phyloP scores from a whole-genome alignment of 2,329 filamentous ascomycete species.

The Ascosphaera apis region DNA sequence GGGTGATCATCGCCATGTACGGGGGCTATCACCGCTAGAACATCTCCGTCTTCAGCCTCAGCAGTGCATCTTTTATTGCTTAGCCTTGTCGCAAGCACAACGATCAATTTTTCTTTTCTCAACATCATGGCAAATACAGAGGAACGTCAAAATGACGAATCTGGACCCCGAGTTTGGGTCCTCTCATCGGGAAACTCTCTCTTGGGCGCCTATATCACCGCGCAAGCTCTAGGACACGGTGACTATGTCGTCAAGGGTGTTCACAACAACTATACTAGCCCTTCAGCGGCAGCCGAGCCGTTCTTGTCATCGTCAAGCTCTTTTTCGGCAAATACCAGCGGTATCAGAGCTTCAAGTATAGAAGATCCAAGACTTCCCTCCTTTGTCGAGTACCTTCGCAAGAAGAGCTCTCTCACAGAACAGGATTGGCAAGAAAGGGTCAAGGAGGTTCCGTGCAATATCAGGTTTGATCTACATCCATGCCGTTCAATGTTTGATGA shows the following conservation, averaged over 20 bases:
- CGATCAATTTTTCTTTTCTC: too few species aligned
- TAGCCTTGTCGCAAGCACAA: too few species aligned
- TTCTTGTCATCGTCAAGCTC: background rate
- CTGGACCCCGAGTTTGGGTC: conserved; percentile 82
- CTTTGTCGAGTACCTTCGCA: background rate
- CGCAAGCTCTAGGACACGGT: conserved; percentile 66
- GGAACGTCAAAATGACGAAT: too few species aligned
- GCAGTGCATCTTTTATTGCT: too few species aligned
- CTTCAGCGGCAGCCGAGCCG: background rate
- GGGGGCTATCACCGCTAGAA: too few species aligned
- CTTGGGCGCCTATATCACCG: conserved; percentile 58
- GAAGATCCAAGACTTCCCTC: background rate
- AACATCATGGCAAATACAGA: too few species aligned
- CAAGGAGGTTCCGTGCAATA: background rate
- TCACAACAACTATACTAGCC: background rate
- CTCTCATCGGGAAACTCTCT: conserved; percentile 71
- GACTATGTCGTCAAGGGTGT: conserved; percentile 77
- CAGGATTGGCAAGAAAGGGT: background rate
- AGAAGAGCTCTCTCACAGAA: background rate
- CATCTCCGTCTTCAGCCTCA: too few species aligned
- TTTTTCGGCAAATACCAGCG: too few species aligned
- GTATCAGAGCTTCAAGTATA: background rate
- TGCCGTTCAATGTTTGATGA: background rate
- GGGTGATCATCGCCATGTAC: too few species aligned
- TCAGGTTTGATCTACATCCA: background rate